phyloP scores from a whole-genome alignment of 2,329 filamentous ascomycete genomes.

The Pezicula radicicola region DNA sequence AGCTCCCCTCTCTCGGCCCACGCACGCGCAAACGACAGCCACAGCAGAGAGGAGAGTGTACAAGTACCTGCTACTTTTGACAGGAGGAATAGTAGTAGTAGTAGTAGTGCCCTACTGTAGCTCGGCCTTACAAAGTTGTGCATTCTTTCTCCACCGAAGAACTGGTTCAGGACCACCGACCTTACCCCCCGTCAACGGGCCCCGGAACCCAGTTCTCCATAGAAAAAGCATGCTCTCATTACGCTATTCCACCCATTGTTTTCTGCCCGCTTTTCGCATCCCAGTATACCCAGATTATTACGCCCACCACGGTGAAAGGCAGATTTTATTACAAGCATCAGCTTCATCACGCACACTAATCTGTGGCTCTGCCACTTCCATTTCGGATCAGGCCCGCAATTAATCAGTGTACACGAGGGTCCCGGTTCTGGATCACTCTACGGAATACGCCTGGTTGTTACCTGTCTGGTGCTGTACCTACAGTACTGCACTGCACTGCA shows the following conservation, averaged over 20 bases:
- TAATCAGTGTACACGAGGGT: constrained; percentile 10
- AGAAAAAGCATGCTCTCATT: constrained; percentile 12
- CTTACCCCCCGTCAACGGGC: constrained; percentile 10
- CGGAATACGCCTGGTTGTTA: background rate
- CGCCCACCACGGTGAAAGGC: too few relatives aligned
- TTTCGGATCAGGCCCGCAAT: constrained; percentile 18
- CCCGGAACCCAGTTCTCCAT: constrained; percentile 15
- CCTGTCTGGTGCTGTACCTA: background rate
- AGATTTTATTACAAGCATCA: constrained; percentile 2
- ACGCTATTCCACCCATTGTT: constrained; percentile 11
- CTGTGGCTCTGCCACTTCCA: constrained; percentile 21
- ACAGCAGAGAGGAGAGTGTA: too few relatives aligned
- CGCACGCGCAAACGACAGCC: too few relatives aligned
- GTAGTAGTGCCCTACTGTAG: too few relatives aligned
- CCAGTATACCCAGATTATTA: constrained; percentile 7
- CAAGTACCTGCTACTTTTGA: too few relatives aligned
- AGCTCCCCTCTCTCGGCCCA: too few relatives aligned
- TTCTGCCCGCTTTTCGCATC: constrained; percentile 12
- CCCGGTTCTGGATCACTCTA: constrained; percentile 9
- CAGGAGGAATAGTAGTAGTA: too few relatives aligned
- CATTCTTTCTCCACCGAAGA: background rate
- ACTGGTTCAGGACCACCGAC: constrained; percentile 13
- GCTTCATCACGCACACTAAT: constrained; percentile 12
- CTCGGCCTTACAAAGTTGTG: too few relatives aligned
- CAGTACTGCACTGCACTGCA: background rate